A percentile compares a stretch with the other conserved stretches of the same genome.
Evolutionary conservation across 2,329 filamentous ascomycete genomes (phyloP).

Genomic region (Coccinonectria pachysandricola): DNA sequence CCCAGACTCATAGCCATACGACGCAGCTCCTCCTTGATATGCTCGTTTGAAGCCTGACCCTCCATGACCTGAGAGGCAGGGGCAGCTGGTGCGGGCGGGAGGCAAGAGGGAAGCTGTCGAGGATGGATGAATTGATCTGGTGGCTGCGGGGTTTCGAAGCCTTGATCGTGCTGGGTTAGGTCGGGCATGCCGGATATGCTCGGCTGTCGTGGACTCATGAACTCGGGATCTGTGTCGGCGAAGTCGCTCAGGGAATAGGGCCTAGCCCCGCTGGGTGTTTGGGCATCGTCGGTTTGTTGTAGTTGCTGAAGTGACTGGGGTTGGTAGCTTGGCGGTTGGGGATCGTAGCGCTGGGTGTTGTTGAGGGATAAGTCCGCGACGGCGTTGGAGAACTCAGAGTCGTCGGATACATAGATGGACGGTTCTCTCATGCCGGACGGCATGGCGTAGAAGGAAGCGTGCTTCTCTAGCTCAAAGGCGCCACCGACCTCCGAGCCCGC

Average conservation of each 20-base stretch:
- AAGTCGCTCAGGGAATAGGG: constrained; percentile 32
- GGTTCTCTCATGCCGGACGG: constrained; percentile 37
- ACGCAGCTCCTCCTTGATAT: constrained; percentile 41
- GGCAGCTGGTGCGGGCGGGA: constrained; percentile 30
- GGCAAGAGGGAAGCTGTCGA: constrained; percentile 8
- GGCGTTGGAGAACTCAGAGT: constrained; percentile 37
- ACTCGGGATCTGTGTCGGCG: constrained; percentile 30
- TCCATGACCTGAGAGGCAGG: constrained; percentile 45
- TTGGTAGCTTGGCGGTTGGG: constrained; percentile 7
- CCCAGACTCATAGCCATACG: constrained; percentile 38
- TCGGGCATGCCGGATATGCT: constrained; percentile 14
- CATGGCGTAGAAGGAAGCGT: constrained; percentile 43
- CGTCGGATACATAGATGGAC: constrained; percentile 52
- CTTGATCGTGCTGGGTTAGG: constrained; percentile 10
- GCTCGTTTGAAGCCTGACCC: constrained; percentile 38
- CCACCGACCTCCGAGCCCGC: constrained; percentile 45
- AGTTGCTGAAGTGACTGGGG: constrained; percentile 10
- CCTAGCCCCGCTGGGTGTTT: constrained; percentile 11
- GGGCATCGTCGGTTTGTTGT: constrained; percentile 8
- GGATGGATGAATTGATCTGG: constrained; percentile 9
- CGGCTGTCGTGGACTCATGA: constrained; percentile 23
- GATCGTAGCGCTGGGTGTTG: constrained; percentile 11
- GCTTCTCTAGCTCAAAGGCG: constrained; percentile 52
- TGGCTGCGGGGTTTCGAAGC: constrained; percentile 10
- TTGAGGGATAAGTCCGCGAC: constrained; percentile 23